A percentile compares a stretch with the other conserved stretches of the same genome.
Conservation (phyloP, 208 protist species). For the Wallacemonas rigidus region DNA sequence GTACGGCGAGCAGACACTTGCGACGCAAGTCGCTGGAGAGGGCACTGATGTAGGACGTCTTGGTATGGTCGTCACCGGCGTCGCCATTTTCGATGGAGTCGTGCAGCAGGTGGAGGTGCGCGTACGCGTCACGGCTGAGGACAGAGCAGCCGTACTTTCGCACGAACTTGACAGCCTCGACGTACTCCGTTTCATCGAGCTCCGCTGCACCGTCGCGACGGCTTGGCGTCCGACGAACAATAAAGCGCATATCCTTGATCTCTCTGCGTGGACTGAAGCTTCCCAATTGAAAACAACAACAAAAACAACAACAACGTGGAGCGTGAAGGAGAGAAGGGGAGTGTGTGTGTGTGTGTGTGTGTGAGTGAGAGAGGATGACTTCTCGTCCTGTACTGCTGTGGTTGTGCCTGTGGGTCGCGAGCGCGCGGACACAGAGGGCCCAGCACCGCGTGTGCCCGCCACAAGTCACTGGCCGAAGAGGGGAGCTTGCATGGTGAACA, state of each 20-base stretch:
- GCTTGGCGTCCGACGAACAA: background rate
- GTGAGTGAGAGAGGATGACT: too few relatives aligned
- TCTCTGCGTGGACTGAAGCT: too few relatives aligned
- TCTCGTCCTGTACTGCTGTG: too few relatives aligned
- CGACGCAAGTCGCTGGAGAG: constrained; percentile 6
- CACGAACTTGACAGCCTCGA: constrained; percentile 17
- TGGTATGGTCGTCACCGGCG: background rate
- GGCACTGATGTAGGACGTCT: constrained; percentile 11
- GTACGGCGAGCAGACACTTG: background rate
- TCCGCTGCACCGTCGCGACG: background rate
- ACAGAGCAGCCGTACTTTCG: constrained; percentile 17
- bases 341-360: too few relatives aligned
- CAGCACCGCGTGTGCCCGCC: too few relatives aligned
- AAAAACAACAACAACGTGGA: too few relatives aligned
- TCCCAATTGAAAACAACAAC: too few relatives aligned
- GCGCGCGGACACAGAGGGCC: too few relatives aligned
- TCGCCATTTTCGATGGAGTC: constrained; percentile 15
- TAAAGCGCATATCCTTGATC: constrained; percentile 1
- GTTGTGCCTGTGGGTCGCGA: too few relatives aligned
- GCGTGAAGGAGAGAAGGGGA: too few relatives aligned
- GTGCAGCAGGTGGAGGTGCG: constrained; percentile 10
- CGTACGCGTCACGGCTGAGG: background rate
- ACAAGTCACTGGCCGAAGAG: too few relatives aligned
- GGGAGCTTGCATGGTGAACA: too few relatives aligned
- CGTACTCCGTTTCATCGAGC: constrained; percentile 5